Base-by-base conservation (phyloP, 2,329 filamentous ascomycete genomes). In the Fusarium algeriense region DNA sequence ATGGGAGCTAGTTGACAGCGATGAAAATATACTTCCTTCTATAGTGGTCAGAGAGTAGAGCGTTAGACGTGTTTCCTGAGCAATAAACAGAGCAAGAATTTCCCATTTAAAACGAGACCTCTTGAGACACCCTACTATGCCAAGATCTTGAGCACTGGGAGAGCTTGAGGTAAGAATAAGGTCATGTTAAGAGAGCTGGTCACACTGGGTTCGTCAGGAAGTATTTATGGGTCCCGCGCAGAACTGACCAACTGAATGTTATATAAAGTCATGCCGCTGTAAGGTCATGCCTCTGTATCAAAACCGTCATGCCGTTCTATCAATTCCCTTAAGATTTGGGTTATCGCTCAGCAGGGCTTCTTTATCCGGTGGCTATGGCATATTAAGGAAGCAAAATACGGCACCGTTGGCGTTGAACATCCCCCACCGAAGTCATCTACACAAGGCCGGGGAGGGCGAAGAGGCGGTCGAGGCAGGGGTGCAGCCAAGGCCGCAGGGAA, bases 311-410 rank as follows among this genome's bases (percentile, higher is more conserved):
- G n/a, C n/a, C n/a, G n/a, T n/a, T n/a, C n/a, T n/a, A n/a, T n/a
- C n/a, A n/a, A n/a, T n/a, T n/a, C n/a, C n/a, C n/a, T 67, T 5
- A 58, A 67, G 19, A 13, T 46, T 15, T 67, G 37, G 58, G 50
- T 54, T 37, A 30, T 48, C 11, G 44, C 49, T 7, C 30, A 61
- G 38, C 19, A 46, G 3, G 43, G 41, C 37, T 32, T 59, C 45
- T 60, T 43, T 34, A 23, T 52, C 5, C 32, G 45, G 38, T 69
- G 56, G 65, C 23, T 60, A n/a, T 64, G 45, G 60, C 60, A 68
- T 30, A 34, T 46, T 8, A 53, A 44, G 26, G 48, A 17, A 12
- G 35, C 37, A 32, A 20, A 30, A 32, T 32, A 50, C 20, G 15
- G 20, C n/a, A 17, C 48, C 9, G 34, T 50, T 35, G 34, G 34